A percentile compares a stretch with the other conserved stretches of the same genome.
Conservation (phyloP, 129 eudicot species). For the Arctium lappa region DNA sequence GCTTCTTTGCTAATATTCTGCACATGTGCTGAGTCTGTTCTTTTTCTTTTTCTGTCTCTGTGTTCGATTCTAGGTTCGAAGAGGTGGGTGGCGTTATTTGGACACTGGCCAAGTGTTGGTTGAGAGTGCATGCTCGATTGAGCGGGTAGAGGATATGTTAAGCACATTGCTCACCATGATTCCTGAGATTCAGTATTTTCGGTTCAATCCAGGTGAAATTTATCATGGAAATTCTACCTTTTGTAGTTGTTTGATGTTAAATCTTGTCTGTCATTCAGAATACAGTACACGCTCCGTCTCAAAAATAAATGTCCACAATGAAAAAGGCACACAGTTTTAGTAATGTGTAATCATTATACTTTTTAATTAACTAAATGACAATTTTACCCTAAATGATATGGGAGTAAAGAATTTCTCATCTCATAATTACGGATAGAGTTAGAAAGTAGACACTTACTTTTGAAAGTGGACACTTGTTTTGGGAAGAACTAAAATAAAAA, state of each 20-base stretch:
- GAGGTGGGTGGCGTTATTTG: slow-evolving; percentile 92
- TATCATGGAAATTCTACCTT: not conserved
- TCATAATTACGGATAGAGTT: not conserved
- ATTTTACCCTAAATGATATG: not conserved
- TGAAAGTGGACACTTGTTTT: not conserved
- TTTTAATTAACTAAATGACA: not conserved
- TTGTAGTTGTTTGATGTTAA: slow-evolving; percentile 2
- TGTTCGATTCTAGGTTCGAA: slow-evolving; percentile 53
- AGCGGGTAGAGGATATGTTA: slow-evolving; percentile 86
- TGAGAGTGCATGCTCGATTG: slow-evolving; percentile 97
- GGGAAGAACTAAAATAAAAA: not conserved
- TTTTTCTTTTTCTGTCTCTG: not conserved
- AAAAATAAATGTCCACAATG: not conserved
- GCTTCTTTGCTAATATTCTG: not conserved
- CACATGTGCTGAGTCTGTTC: not conserved
- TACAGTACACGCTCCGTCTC: not conserved
- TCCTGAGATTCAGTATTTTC: slow-evolving; percentile 78
- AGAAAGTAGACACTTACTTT: not conserved
- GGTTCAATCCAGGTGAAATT: slow-evolving; percentile 85
- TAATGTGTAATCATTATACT: not conserved
- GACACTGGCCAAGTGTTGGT: slow-evolving; percentile 95
- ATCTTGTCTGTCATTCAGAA: not conserved
- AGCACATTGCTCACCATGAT: slow-evolving; percentile 86
- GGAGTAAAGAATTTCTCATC: not conserved
- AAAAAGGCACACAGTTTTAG: not conserved